Conservation (phyloP, 768 basidiomycete genomes). For the Xanthoconium purpureum region DNA sequence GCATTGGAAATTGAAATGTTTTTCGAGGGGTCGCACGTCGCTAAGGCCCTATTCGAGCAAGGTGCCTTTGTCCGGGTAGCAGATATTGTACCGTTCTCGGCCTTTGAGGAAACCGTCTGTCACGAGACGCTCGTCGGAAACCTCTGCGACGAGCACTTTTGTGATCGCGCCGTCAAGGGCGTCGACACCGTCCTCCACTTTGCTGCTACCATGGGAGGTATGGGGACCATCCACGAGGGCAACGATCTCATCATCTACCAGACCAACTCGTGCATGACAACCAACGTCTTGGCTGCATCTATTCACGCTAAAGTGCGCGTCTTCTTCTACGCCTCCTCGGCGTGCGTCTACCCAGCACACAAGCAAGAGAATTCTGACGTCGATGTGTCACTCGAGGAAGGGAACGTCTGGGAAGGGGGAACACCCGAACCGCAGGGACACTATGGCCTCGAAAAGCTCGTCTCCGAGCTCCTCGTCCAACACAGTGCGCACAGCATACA, state of each 20-base stretch:
- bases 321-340: constrained; percentile 58
- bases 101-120: constrained; percentile 22
- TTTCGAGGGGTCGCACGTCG: constrained; percentile 51
- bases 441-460: constrained; percentile 59
- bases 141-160: constrained; percentile 43
- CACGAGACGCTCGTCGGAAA: constrained; percentile 43
- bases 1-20: neutral
- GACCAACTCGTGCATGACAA: constrained; percentile 49
- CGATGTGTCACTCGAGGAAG: constrained; percentile 46
- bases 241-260: constrained; percentile 51
- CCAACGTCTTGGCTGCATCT: constrained; percentile 43
- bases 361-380: constrained; percentile 34
- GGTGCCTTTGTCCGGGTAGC: constrained; percentile 42
- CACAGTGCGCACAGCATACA: constrained; percentile 33
- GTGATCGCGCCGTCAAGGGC: constrained; percentile 36
- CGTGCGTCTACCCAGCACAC: constrained; percentile 52
- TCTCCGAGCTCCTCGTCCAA: constrained; percentile 44
- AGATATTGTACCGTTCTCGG: constrained; percentile 35
- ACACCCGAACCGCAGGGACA: constrained; percentile 49
- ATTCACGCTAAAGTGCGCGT: constrained; percentile 36
- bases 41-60: constrained; percentile 33
- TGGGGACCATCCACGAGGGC: constrained; percentile 54
- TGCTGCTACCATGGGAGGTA: constrained; percentile 62
- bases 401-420: constrained; percentile 39
- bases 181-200: constrained; percentile 51